Percentiles rank a stretch among this genome's conserved stretches.
These are phyloP conservation scores for Aegle marmelos DNA, from an alignment of 345 rosid genomes.

Conservation along the genomic window DNA sequence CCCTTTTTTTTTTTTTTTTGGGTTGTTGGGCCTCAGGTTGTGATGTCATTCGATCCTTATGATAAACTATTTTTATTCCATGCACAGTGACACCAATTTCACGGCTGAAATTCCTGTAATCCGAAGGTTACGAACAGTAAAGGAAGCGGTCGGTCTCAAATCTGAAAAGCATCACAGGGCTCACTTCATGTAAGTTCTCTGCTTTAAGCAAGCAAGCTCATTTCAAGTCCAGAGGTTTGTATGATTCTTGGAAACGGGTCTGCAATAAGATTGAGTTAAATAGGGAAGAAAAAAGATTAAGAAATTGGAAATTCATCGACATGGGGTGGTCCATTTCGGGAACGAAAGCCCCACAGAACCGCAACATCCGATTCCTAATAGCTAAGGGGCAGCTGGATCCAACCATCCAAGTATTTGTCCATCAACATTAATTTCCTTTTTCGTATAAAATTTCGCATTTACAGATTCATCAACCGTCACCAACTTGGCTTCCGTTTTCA, in stretches of 20 bases:
- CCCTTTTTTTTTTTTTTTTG: no score
- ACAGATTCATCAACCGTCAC: background rate
- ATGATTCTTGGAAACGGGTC: background rate
- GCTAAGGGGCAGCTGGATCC: slow-evolving; percentile 16
- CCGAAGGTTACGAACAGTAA: background rate
- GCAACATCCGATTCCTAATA: background rate
- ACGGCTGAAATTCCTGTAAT: background rate
- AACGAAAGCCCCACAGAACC: background rate
- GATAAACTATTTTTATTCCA: no score
- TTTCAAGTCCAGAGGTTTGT: no score
- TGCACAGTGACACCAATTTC: no score
- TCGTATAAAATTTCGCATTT: background rate
- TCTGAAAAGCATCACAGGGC: background rate
- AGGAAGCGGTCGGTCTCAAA: background rate
- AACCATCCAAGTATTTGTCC: slow-evolving; percentile 16
- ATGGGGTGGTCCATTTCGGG: background rate
- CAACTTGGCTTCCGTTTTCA: background rate
- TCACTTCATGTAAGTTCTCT: background rate
- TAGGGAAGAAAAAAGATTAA: background rate
- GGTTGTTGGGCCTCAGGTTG: background rate
- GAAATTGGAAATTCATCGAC: background rate
- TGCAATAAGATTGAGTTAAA: background rate
- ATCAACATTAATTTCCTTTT: background rate
- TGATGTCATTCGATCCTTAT: background rate
- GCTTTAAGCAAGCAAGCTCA: no score